Base-by-base conservation (phyloP, 2,329 filamentous ascomycete species). In the Helotiales sp. region DNA sequence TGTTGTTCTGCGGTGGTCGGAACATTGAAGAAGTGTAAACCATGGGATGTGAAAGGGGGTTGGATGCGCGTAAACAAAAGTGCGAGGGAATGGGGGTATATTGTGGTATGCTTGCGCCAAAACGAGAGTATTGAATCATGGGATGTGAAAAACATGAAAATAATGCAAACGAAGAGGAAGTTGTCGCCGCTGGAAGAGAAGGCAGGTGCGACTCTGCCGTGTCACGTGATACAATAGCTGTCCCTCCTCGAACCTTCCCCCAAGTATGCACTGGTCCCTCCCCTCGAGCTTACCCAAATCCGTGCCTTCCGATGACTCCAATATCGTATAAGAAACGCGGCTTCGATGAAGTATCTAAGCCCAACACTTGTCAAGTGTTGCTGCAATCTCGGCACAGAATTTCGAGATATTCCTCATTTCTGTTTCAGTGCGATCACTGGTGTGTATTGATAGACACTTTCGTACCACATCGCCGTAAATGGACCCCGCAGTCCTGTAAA, bases 381-480 rank as follows among this genome's bases (percentile, higher is more conserved):
- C 62, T 8, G 61, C 57, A 29, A 65, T 63, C n/a, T 63, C 65
- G 2, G 61, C 48, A 15, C 54, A 60, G 27, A 67, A 66, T 24
- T 56, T 56, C 12, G 62, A 62, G 5, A 67, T 38, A n/a, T 65
- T 58, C 17, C 55, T 55, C 5, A 47, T 42, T 51, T 67, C 62
- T 7, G 22, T 38, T 42, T 66, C 65, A 4, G 53, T 64, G 34
- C 63, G 49, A 15, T 66, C 63, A 2, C 62, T 40, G 1, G 34
- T 58, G 19, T 50, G 63, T 13, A 68, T 66, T 0, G 62, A 54
- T 5, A 68, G 48, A 40, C 66, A 68, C 33, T 55, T 60, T 24
- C 66, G 48, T 1, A 68, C 66, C 5, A 68, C 61, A 46, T 66
- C 61, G 8, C 52, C 62, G 44, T 66, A 68, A 17, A 68, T 63